Percentiles rank a stretch among this genome's conserved stretches.
Evolutionary conservation across 75 land plant genomes (phyloP).

Genomic region (Ceratopteris richardii): DNA sequence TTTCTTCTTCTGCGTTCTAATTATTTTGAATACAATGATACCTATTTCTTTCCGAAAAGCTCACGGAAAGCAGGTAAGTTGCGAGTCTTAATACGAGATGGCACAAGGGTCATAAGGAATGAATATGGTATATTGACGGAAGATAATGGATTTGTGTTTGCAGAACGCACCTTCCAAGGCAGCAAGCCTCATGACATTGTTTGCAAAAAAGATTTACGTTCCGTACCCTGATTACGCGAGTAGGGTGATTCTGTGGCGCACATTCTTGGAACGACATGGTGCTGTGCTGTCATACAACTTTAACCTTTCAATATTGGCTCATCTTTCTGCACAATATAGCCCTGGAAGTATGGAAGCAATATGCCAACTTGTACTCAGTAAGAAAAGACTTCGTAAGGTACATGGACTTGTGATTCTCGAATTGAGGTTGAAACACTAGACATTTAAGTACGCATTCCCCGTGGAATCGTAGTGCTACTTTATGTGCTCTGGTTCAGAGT

Average conservation of each 20-base stretch:
- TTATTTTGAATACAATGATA: no score
- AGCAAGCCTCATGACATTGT: constrained; percentile 17
- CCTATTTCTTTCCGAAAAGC: no score
- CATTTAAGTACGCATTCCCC: no score
- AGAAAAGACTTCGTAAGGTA: constrained; percentile 27
- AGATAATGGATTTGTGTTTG: no score
- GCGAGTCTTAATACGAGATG: no score
- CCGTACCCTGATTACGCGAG: constrained; percentile 33
- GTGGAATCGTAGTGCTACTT: no score
- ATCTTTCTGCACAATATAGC: constrained; percentile 16
- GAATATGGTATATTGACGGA: no score
- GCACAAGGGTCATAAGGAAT: no score
- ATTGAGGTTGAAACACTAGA: background rate
- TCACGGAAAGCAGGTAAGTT: no score
- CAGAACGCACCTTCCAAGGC: constrained; percentile 15
- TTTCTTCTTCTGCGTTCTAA: no score
- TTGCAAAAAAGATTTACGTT: constrained; percentile 27
- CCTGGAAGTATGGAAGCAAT: constrained; percentile 21
- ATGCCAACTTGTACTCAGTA: constrained; percentile 12
- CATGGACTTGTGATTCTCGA: background rate
- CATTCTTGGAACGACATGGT: constrained; percentile 27
- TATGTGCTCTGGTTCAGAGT: no score
- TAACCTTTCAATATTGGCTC: constrained; percentile 26
- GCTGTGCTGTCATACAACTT: constrained; percentile 16
- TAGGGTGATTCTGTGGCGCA: constrained; percentile 20